Base-by-base conservation (phyloP, 2,329 filamentous ascomycete genomes). In the Aspergillus texensis region DNA sequence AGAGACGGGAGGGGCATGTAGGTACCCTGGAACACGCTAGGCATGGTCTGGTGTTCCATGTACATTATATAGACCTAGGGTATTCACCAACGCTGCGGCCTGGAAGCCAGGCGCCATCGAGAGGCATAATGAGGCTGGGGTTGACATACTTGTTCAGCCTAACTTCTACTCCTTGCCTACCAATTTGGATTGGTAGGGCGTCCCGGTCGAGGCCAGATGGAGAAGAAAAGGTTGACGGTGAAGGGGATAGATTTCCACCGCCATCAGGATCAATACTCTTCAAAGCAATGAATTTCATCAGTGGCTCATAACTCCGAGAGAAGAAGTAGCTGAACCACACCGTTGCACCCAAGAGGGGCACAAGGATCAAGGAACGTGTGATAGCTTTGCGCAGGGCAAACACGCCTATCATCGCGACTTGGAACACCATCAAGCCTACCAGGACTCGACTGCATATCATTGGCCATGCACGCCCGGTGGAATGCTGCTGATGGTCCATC, bases 391-490 rank as follows among this genome's bases (percentile, higher is more conserved):
- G 86, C 32, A 95, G 80, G 2, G 92, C 92, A 62, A 99, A 85
- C 66, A 94, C 89, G 3, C 94, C 94, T 26, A 92, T 90, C 85
- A 97, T 95, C 54, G 95, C 93, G 26, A 96, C 79, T 77, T 99
- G 93, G 73, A 97, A 97, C 48, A 98, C 87, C 3, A 96, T 80
- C 11, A 97, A 80, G 1, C 95, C 95, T 28, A 97, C 82, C 61
- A 98, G 87, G 63, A 97, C 86, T 41, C 95, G 91, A 74, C 95
- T 93, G 79, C 93, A 97, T 66, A 99, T 97, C 86, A 99, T 96
- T 56, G 91, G 90, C 95, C 95, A 99, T 5, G 94, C 93, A 65
- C 91, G 89, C 24, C 96, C 96, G 0, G 94, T 98, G 12, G 77
- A 75, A 66, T 78, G 71, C 60, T 78, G 72, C 19, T 93, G 91